Conservation (phyloP, 2,329 filamentous ascomycete species). For the Aureobasidium musti region DNA sequence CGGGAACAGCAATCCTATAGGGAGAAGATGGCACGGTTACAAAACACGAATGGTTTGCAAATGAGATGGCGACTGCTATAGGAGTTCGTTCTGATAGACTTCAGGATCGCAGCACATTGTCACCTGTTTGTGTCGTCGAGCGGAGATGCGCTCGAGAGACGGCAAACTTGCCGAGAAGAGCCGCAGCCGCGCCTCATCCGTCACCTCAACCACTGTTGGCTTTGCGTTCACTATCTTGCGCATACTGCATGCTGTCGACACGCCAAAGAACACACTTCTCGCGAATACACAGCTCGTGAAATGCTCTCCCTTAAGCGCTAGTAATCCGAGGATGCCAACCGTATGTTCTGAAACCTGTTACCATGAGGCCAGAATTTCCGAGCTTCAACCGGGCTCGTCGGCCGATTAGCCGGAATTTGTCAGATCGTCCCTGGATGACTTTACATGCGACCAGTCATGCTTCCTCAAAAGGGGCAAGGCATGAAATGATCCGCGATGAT, state of each 20-base stretch:
- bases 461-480: slow-evolving; percentile 6
- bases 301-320: background rate
- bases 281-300: background rate
- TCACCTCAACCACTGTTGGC: background rate
- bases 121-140: background rate
- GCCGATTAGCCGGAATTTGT: slow-evolving; percentile 13
- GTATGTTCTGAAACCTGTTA: background rate
- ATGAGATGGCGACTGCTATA: background rate
- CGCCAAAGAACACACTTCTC: background rate
- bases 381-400: background rate
- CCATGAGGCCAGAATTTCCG: background rate
- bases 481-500: slow-evolving; percentile 11
- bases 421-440: slow-evolving; percentile 6
- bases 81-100: background rate
- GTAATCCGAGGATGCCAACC: background rate
- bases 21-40: slow-evolving; percentile 1
- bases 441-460: background rate
- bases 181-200: slow-evolving; percentile 5
- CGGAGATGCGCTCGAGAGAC: background rate
- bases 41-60: background rate
- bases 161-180: slow-evolving; percentile 6
- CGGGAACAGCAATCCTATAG: slow-evolving; percentile 56
- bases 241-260: background rate
- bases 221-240: background rate
- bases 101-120: background rate